Evolutionary conservation across 352 stramenopile species (phyloP).

Genomic region (Blastocystis sp.): DNA sequence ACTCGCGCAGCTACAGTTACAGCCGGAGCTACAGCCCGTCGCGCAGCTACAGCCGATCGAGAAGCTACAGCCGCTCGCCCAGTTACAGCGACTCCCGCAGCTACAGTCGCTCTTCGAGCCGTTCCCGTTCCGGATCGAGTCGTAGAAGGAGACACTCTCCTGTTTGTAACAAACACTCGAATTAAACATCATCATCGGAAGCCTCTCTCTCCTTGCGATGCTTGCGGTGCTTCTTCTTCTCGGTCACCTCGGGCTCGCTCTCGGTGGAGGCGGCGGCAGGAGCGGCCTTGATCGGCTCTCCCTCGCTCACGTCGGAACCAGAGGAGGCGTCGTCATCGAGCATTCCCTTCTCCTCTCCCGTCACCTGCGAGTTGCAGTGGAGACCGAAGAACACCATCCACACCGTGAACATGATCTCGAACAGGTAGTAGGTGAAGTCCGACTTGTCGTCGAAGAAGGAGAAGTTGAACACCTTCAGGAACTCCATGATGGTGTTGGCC

Average conservation of each 20-base stretch:
- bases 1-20: background rate
- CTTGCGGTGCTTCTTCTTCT: conserved; percentile 6
- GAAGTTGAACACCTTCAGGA: conserved; percentile 41
- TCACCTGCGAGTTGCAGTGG: conserved; percentile 24
- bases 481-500: background rate
- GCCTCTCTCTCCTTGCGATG: conserved; percentile 1
- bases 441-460: conserved; percentile 43
- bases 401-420: background rate
- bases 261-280: background rate
- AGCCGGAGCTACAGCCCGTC: background rate
- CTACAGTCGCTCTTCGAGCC: background rate
- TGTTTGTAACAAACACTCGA: background rate
- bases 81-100: background rate
- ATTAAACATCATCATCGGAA: conserved; percentile 54
- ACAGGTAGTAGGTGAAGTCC: conserved; percentile 48
- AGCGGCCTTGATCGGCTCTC: background rate
- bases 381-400: conserved; percentile 32
- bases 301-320: conserved; percentile 26
- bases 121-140: conserved; percentile 9
- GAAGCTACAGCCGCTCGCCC: background rate
- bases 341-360: conserved; percentile 25
- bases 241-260: background rate
- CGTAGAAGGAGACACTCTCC: background rate
- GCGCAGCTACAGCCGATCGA: background rate
- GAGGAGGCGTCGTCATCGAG: conserved; percentile 24